phyloP scores from a whole-genome alignment of 164 flowering plant species.

The Piper betle region DNA sequence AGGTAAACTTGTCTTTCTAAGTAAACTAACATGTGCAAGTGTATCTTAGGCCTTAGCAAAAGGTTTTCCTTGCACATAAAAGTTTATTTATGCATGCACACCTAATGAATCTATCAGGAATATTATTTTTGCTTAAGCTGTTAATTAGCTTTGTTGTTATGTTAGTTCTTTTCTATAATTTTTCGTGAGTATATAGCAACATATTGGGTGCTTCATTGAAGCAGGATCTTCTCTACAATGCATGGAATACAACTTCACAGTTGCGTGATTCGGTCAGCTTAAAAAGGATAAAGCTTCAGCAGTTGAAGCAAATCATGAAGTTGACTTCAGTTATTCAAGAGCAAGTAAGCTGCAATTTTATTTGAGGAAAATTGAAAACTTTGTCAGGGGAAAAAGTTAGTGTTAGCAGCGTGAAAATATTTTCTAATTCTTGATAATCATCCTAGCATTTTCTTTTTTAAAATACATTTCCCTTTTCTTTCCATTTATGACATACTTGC shows the following conservation, averaged over 20 bases:
- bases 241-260: slow-evolving; percentile 39
- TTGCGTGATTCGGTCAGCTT: slow-evolving; percentile 50
- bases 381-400: not conserved
- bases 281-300: slow-evolving; percentile 53
- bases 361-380: not conserved
- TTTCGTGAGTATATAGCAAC: not conserved
- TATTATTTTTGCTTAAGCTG: too few relatives aligned
- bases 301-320: slow-evolving; percentile 53
- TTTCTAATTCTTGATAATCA: not conserved
- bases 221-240: slow-evolving; percentile 59
- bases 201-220: slow-evolving; percentile 1
- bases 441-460: too few relatives aligned
- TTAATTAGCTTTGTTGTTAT: not conserved
- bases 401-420: not conserved
- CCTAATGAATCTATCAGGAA: too few relatives aligned
- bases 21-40: too few relatives aligned
- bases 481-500: not conserved
- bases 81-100: too few relatives aligned
- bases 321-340: slow-evolving; percentile 40
- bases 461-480: not conserved
- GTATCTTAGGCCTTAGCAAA: not conserved
- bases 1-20: slow-evolving; percentile 29
- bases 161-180: not conserved
- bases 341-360: slow-evolving; percentile 35
- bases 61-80: not conserved